phyloP scores from a whole-genome alignment of 2,329 filamentous ascomycete genomes.

The Fusarium metavorans region DNA sequence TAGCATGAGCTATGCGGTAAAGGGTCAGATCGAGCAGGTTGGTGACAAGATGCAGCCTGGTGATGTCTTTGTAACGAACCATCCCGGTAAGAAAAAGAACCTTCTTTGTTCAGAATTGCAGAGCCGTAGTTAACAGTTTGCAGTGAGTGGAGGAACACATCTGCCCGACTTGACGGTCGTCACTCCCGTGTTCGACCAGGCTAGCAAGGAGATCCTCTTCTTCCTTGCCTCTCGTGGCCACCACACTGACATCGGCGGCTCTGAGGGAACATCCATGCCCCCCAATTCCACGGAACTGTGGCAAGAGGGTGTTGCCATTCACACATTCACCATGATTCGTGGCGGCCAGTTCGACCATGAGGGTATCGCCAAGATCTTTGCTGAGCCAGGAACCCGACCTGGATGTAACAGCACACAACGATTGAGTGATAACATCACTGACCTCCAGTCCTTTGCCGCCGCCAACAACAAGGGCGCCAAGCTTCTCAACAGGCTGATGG shows the following conservation, averaged over 20 bases:
- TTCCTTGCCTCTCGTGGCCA: constrained; percentile 32
- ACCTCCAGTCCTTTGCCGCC: constrained; percentile 86
- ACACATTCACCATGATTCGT: constrained; percentile 45
- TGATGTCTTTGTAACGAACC: constrained; percentile 78
- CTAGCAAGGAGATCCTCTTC: constrained; percentile 21
- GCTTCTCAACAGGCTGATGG: constrained; percentile 79
- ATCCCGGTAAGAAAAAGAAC: constrained; percentile 18
- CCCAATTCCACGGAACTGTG: constrained; percentile 70
- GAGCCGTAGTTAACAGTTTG: background rate
- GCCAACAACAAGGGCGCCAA: constrained; percentile 87
- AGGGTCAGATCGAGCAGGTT: constrained; percentile 76
- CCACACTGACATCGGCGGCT: constrained; percentile 31
- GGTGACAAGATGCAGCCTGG: constrained; percentile 74
- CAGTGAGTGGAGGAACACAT: constrained; percentile 10
- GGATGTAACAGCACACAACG: constrained; percentile 70
- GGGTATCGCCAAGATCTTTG: constrained; percentile 72
- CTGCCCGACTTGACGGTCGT: constrained; percentile 29
- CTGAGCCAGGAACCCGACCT: constrained; percentile 21
- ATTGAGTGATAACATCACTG: constrained; percentile 84
- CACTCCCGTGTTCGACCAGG: constrained; percentile 28
- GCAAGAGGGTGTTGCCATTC: constrained; percentile 69
- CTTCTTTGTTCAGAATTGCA: too few species aligned
- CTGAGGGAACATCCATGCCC: constrained; percentile 30
- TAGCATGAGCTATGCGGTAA: constrained; percentile 82
- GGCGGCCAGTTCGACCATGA: constrained; percentile 51